Conservation (phyloP, 2,329 filamentous ascomycete genomes). For the Apiospora rasikravindrae region DNA sequence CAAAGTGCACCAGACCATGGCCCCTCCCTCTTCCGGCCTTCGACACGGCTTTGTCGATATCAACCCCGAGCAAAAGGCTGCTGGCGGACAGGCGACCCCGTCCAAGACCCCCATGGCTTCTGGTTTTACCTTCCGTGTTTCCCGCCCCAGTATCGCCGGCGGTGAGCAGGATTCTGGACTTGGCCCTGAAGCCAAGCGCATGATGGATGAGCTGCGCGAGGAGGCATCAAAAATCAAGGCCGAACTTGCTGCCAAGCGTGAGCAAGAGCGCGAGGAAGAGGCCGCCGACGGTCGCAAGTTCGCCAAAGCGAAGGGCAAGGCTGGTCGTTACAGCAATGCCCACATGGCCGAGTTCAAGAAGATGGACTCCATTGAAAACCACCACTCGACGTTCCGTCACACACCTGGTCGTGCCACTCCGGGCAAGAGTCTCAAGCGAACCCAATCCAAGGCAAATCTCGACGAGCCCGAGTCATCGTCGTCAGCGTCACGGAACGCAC, state of each 20-base stretch:
- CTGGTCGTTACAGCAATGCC: conserved; percentile 79
- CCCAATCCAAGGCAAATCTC: conserved; percentile 65
- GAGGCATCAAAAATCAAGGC: conserved; percentile 75
- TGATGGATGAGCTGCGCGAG: conserved; percentile 72
- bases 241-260: conserved; percentile 66
- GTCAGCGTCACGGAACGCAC: conserved; percentile 37
- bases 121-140: conserved; percentile 69
- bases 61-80: conserved; percentile 56
- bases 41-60: conserved; percentile 84
- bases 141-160: conserved; percentile 44
- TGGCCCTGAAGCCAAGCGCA: conserved; percentile 63
- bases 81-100: conserved; percentile 63
- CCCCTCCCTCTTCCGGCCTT: conserved; percentile 78
- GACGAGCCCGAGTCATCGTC: conserved; percentile 51
- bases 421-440: conserved; percentile 45
- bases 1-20: conserved; percentile 77
- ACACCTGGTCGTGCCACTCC: conserved; percentile 60
- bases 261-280: conserved; percentile 55
- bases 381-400: conserved; percentile 78
- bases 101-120: conserved; percentile 63
- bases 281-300: conserved; percentile 67
- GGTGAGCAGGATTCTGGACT: conserved; percentile 53
- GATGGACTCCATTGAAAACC: conserved; percentile 94
- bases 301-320: conserved; percentile 78
- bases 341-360: conserved; percentile 93